phyloP scores from a whole-genome alignment of 495 filamentous ascomycete species.

The Penicillium waksmanii region DNA sequence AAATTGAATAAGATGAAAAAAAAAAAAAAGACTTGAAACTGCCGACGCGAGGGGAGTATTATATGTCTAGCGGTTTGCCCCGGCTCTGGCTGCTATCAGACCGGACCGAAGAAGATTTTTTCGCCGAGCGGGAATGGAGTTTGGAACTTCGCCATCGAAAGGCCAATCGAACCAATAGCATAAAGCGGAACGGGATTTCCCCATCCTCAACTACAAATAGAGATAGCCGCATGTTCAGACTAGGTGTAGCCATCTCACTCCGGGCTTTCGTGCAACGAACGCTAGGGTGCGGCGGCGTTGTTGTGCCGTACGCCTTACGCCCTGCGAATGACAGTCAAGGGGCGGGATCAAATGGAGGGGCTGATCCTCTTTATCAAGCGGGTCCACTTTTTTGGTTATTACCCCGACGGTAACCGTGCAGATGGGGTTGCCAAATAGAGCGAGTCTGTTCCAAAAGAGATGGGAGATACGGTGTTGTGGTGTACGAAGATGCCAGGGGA shows the following conservation, averaged over 20 bases:
- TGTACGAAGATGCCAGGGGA: background rate
- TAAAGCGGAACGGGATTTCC: background rate
- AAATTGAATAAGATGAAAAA: background rate
- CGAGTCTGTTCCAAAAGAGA: background rate
- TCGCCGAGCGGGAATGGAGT: conserved; percentile 11
- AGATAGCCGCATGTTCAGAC: conserved; percentile 1
- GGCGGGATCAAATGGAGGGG: conserved; percentile 5
- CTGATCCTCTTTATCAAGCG: conserved; percentile 5
- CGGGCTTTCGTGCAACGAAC: background rate
- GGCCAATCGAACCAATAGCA: conserved; percentile 2
- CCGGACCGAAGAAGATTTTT: conserved; percentile 21
- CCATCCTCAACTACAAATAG: background rate
- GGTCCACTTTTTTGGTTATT: conserved; percentile 12
- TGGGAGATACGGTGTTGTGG: background rate
- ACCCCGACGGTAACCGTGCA: conserved; percentile 19
- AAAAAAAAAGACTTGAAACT: background rate
- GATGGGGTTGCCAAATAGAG: background rate
- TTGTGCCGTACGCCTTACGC: conserved; percentile 10
- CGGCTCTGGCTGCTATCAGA: conserved; percentile 10
- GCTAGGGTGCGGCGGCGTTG: background rate
- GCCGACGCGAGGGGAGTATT: background rate
- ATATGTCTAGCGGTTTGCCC: conserved; percentile 26
- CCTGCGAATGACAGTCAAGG: conserved; percentile 10
- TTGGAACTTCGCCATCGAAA: conserved; percentile 17
- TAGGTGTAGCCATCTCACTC: background rate